These are phyloP conservation scores for Oidiodendron maius DNA, from an alignment of 495 filamentous ascomycete genomes.

Conservation along the genomic window DNA sequence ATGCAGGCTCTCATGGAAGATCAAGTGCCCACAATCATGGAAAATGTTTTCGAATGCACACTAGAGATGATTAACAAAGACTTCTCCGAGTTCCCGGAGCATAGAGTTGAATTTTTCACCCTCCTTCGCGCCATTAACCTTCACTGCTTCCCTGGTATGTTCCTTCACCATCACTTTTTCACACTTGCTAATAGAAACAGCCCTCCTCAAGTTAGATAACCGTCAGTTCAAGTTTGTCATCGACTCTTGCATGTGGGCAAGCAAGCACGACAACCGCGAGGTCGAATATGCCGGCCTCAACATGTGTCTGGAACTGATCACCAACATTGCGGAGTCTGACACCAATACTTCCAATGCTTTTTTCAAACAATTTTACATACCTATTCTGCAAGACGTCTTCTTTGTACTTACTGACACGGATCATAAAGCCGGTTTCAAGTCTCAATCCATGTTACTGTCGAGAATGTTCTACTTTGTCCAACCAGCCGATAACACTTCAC, in stretches of 20 bases:
- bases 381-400: conserved; percentile 96
- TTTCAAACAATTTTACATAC: conserved; percentile 94
- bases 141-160: conserved; percentile 75
- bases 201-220: conserved; percentile 86
- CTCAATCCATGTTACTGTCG: conserved; percentile 85
- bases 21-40: conserved; percentile 94
- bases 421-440: conserved; percentile 98
- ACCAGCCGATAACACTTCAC: conserved; percentile 50
- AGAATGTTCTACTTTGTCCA: conserved; percentile 93
- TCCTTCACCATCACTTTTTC: neutral
- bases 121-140: conserved; percentile 92
- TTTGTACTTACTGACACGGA: conserved; percentile 97
- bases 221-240: conserved; percentile 99
- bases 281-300: conserved; percentile 96
- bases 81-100: conserved; percentile 97
- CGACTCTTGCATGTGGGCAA: conserved; percentile 98
- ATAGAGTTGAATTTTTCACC: conserved; percentile 98
- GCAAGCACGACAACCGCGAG: conserved; percentile 98
- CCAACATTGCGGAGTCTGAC: conserved; percentile 93
- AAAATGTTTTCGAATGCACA: conserved; percentile 97
- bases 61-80: conserved; percentile 99
- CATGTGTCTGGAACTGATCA: conserved; percentile 98
- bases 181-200: conserved; percentile 27
- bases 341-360: conserved; percentile 80
- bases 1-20: conserved; percentile 86